Base-by-base conservation (phyloP, 257 asterid species). In the Solanum piurae region DNA sequence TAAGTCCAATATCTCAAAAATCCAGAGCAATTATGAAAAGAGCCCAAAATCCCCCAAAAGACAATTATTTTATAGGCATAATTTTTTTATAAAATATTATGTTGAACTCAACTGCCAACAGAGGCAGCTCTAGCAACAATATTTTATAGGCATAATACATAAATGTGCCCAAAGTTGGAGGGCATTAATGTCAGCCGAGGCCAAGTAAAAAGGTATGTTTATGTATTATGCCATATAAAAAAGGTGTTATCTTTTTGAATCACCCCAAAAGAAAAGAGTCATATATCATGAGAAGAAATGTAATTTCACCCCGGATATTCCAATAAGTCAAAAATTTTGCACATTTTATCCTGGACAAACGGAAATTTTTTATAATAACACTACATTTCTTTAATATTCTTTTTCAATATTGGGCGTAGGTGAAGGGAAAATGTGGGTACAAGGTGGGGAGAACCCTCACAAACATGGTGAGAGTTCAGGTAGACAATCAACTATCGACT, bases 191-290 rank as follows among this genome's bases (percentile, higher is more conserved):
- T 3, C 64, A 55, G n/a, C 25, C 4, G 2, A 2, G n/a, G n/a
- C 64, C 64, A 55, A 18, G 11, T 55, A 55, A 55, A 55, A 55
- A 18, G 4, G n/a, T 55, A 55, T 55, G 64, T 55, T 55, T 55
- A 55, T 55, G n/a, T 18, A 5, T 27, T 12, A 66, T 66, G 36
- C 33, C 31, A 64, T 64, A 64, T n/a, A 2, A n/a, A 64, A 58
- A 60, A 21, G 72, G 16, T n/a, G 33, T 10, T 34, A 96, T 94
- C 90, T 98, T 93, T 86, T 94, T 77, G 25, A 42, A 20, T 66
- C 80, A 60, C 29, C 86, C 38, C 37, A 87, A 5, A 13, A 68
- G 25, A 77, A 60, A 14, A 25, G 31, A 49, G 25, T 25, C 20
- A 66, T 25, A n/a, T 1, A n/a, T 21, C 1, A 27, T 46, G 31